Conservation (phyloP, 2,329 filamentous ascomycete species). For the Botryotinia calthae region DNA sequence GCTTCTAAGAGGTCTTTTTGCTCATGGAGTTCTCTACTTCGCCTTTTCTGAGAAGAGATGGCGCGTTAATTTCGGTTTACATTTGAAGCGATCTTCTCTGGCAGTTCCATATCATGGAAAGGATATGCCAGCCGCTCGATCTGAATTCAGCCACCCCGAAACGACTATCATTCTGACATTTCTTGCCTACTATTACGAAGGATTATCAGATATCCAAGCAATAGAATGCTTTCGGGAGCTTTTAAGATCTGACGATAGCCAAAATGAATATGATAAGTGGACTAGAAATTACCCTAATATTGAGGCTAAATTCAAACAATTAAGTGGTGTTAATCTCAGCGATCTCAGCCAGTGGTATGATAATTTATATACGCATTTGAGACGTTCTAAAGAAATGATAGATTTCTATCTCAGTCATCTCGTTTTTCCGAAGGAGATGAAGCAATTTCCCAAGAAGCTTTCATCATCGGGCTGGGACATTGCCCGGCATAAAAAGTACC, state of each 20-base stretch:
- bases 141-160: slow-evolving; percentile 62
- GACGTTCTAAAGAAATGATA: slow-evolving; percentile 51
- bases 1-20: slow-evolving; percentile 55
- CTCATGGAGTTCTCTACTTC: slow-evolving; percentile 53
- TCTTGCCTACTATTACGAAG: slow-evolving; percentile 56
- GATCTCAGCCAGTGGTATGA: no score
- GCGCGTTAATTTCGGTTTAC: slow-evolving; percentile 63
- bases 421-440: slow-evolving; percentile 61
- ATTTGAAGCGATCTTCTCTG: slow-evolving; percentile 47
- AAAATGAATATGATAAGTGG: slow-evolving; percentile 52
- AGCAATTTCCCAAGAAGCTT: slow-evolving; percentile 62
- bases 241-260: slow-evolving; percentile 50
- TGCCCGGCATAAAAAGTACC: slow-evolving; percentile 44
- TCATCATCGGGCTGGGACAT: slow-evolving; percentile 69
- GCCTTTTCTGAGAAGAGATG: slow-evolving; percentile 57
- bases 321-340: slow-evolving; percentile 56
- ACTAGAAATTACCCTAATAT: slow-evolving; percentile 41
- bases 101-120: slow-evolving; percentile 61
- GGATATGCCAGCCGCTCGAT: slow-evolving; percentile 48
- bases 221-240: slow-evolving; percentile 49
- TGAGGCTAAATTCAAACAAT: slow-evolving; percentile 41
- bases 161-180: slow-evolving; percentile 55
- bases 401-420: slow-evolving; percentile 61
- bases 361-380: slow-evolving; percentile 55
- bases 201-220: slow-evolving; percentile 52